Conservation (phyloP, 495 filamentous ascomycete genomes). For the Cercophora newfieldiana region DNA sequence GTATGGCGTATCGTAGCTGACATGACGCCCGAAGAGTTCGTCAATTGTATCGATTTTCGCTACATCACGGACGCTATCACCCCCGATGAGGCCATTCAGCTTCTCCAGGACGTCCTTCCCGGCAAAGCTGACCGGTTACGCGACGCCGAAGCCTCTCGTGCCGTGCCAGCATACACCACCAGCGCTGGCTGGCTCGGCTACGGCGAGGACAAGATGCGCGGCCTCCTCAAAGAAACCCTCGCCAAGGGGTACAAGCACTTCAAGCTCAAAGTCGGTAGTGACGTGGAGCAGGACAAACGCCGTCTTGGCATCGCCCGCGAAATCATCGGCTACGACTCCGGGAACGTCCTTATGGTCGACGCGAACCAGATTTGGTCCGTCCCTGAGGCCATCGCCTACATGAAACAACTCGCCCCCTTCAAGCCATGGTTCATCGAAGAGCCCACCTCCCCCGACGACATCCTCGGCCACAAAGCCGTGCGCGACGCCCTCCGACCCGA, state of each 20-base stretch:
- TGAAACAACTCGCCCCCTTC: slow-evolving; percentile 79
- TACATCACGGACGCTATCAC: slow-evolving; percentile 95
- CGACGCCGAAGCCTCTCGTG: slow-evolving; percentile 67
- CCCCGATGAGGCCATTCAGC: slow-evolving; percentile 74
- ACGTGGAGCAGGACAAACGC: slow-evolving; percentile 66
- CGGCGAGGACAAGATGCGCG: slow-evolving; percentile 78
- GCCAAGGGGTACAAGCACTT: slow-evolving; percentile 80
- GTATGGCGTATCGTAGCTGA: slow-evolving; percentile 89
- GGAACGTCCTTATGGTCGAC: slow-evolving; percentile 92
- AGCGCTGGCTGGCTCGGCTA: slow-evolving; percentile 96
- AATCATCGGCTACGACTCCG: slow-evolving; percentile 81
- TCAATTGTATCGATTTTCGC: slow-evolving; percentile 85
- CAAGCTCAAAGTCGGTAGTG: slow-evolving; percentile 85
- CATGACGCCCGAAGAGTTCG: slow-evolving; percentile 84
- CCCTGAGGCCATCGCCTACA: slow-evolving; percentile 86
- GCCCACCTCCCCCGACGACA: slow-evolving; percentile 91
- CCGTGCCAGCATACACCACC: slow-evolving; percentile 90
- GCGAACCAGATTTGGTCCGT: slow-evolving; percentile 96
- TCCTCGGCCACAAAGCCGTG: slow-evolving; percentile 84
- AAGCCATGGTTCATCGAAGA: slow-evolving; percentile 98
- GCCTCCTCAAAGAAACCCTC: slow-evolving; percentile 69
- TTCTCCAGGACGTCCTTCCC: slow-evolving; percentile 61
- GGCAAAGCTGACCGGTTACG: slow-evolving; percentile 66
- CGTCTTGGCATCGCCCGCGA: slow-evolving; percentile 74
- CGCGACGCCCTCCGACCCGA: slow-evolving; percentile 72